phyloP scores from a whole-genome alignment of 2,329 filamentous ascomycete genomes.

The Pseudocercospora cruenta region DNA sequence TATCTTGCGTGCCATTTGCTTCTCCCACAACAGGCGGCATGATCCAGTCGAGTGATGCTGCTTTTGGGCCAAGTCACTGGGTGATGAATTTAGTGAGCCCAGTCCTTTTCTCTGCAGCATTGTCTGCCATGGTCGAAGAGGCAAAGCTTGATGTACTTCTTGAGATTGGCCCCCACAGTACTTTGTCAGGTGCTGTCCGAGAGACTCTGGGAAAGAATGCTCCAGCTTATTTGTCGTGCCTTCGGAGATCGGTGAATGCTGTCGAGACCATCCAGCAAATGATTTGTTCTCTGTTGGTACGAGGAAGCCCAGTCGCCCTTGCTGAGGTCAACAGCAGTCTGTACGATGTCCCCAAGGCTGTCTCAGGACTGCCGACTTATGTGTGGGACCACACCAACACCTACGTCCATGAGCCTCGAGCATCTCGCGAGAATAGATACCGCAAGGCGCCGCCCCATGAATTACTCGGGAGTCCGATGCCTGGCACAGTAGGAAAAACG shows the following conservation, averaged over 20 bases:
- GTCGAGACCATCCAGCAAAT: too few relatives aligned
- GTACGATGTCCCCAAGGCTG: too few relatives aligned
- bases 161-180: slow-evolving; percentile 16
- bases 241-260: too few relatives aligned
- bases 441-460: slow-evolving; percentile 5
- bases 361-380: slow-evolving; percentile 4
- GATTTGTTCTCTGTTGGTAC: too few relatives aligned
- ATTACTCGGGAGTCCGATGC: slow-evolving; percentile 10
- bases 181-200: slow-evolving; percentile 11
- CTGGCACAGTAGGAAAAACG: background rate
- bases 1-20: too few relatives aligned
- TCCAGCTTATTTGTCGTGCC: background rate
- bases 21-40: too few relatives aligned
- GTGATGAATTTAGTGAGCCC: slow-evolving; percentile 6
- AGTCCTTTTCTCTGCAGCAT: background rate
- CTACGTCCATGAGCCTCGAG: slow-evolving; percentile 2
- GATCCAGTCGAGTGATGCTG: too few relatives aligned
- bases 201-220: background rate
- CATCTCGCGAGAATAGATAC: background rate
- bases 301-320: background rate
- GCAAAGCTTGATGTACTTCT: background rate
- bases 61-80: slow-evolving; percentile 5
- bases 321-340: too few relatives aligned
- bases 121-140: background rate
- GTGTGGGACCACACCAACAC: slow-evolving; percentile 6